These are phyloP conservation scores for Gaeumannomyces tritici DNA, from an alignment of 2,329 filamentous ascomycete species.

Conservation along the genomic window DNA sequence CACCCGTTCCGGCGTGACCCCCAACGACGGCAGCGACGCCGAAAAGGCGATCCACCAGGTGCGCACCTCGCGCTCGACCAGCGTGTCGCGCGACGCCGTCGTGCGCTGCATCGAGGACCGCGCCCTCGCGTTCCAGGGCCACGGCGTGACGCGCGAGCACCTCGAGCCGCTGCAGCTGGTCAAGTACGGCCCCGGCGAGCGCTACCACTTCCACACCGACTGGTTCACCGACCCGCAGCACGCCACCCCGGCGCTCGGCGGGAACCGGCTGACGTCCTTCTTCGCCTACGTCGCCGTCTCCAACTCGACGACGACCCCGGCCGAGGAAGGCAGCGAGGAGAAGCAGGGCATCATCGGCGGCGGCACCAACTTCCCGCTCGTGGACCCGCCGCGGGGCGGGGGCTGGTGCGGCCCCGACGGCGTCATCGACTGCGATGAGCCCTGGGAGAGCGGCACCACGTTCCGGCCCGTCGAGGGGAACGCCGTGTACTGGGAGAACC, in stretches of 20 bases:
- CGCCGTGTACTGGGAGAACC: slow-evolving; percentile 38
- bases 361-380: slow-evolving; percentile 37
- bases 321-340: not conserved
- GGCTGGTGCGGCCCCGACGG: slow-evolving; percentile 25
- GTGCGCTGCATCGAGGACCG: slow-evolving; percentile 37
- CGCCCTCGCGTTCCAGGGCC: slow-evolving; percentile 34
- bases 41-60: slow-evolving; percentile 23
- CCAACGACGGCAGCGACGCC: slow-evolving; percentile 6
- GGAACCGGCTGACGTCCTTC: slow-evolving; percentile 35
- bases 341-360: slow-evolving; percentile 20
- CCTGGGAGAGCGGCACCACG: slow-evolving; percentile 35
- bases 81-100: slow-evolving; percentile 28
- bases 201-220: slow-evolving; percentile 40
- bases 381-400: slow-evolving; percentile 25
- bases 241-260: slow-evolving; percentile 27
- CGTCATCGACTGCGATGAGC: slow-evolving; percentile 37
- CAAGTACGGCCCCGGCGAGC: slow-evolving; percentile 32
- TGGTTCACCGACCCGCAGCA: slow-evolving; percentile 33
- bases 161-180: slow-evolving; percentile 39
- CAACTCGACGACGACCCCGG: slow-evolving; percentile 12
- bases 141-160: slow-evolving; percentile 23
- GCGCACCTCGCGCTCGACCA: slow-evolving; percentile 36
- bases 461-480: slow-evolving; percentile 37
- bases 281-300: slow-evolving; percentile 34
- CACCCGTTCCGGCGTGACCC: slow-evolving; percentile 29